Base-by-base conservation (phyloP, 371 early-diverging fungal species). In the Mortierella sp. region DNA sequence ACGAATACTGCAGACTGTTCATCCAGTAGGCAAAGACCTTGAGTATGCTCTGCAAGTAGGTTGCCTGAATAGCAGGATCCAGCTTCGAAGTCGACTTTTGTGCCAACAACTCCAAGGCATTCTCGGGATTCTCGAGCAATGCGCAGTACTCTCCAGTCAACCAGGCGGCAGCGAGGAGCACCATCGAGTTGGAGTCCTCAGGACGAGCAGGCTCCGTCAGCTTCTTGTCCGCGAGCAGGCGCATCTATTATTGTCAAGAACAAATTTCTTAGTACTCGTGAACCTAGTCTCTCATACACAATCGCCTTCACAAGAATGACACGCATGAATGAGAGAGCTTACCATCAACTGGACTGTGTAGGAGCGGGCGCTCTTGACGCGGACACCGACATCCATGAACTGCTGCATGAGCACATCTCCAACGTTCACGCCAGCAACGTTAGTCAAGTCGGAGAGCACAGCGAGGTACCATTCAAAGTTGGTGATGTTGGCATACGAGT, bases 401-500 rank as follows among this genome's bases (percentile, higher is more conserved):
- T 96, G 95, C 8, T 90, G 88, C 37, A 91, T 89, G 45, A 98
- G 70, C 11, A 87, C 29, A 34, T 87, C 88, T 0, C 95, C 97
- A 2, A 94, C 95, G 71, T 90, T 91, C 0, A 95, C 94, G 45
- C 93, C 95, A 13, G 94, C 87, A 4, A 93, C 87, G 47, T 93
- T 90, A 0, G 93, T 92, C 24, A 98, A 87, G 65, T 94, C 94
- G 2, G 94, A 91, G 39, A 98, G 88, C 0, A 94, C 91, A 4
- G 92, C 89, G 31, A 98, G 89, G 80, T 97, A 97, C 99, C 99
- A 99, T 79, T 97, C 97, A 89, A 98, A 97, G 80, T 96, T 94
- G n/a, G 92, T 85, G 26, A 98, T 86, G 75, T 96, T 91, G 26
- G 90, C 91, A 67, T 97, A 99, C 19, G 94, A 93, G 77, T 95